Percentiles rank a stretch among this genome's conserved stretches.
Conservation (phyloP, 2,329 filamentous ascomycete genomes). For the Orbilia oligospora region DNA sequence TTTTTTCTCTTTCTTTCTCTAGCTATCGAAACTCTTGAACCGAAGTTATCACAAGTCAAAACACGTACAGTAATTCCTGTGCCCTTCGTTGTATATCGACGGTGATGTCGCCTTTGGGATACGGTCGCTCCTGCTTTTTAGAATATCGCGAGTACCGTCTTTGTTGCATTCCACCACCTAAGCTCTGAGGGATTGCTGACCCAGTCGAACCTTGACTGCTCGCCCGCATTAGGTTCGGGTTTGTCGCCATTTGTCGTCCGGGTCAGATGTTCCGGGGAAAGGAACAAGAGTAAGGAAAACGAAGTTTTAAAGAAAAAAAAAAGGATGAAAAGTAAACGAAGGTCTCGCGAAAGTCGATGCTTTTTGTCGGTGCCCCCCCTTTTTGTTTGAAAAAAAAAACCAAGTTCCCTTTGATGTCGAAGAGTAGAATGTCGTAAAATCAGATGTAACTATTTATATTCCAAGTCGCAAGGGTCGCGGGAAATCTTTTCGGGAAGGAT, state of each 20-base stretch:
- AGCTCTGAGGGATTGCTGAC: conserved; percentile 27
- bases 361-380: conserved; percentile 17
- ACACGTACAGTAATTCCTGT: conserved; percentile 61
- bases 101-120: conserved; percentile 63
- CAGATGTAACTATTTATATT: conserved; percentile 25
- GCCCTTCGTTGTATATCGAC: conserved; percentile 63
- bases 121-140: conserved; percentile 61
- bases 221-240: conserved; percentile 51
- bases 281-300: conserved; percentile 22
- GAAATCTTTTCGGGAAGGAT: conserved; percentile 18
- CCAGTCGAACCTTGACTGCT: conserved; percentile 57
- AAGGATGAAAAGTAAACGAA: not conserved
- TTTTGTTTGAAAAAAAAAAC: conserved; percentile 10
- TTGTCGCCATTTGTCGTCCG: conserved; percentile 48
- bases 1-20: conserved; percentile 46
- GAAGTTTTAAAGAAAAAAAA: conserved; percentile 4
- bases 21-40: conserved; percentile 18
- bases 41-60: conserved; percentile 19
- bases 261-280: not conserved
- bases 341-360: conserved; percentile 16
- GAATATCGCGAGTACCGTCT: conserved; percentile 57
- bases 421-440: conserved; percentile 9
- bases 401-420: conserved; percentile 3
- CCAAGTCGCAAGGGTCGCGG: conserved; percentile 17
- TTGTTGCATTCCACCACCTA: conserved; percentile 48